Conservation (phyloP, 495 filamentous ascomycete genomes). For the Xylaria scruposa region DNA sequence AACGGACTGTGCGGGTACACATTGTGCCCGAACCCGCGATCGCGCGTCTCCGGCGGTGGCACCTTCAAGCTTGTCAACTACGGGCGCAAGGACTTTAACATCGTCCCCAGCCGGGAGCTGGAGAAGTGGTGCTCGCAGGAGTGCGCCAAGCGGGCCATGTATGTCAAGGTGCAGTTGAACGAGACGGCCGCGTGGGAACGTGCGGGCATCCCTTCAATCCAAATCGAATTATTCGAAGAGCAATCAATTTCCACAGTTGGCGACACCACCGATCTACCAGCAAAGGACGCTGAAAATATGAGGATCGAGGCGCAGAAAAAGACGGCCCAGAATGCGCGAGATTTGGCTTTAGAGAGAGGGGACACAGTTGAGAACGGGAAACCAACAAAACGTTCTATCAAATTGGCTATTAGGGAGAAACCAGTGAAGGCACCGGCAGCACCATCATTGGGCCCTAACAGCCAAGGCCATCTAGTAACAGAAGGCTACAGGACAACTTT, state of each 20-base stretch:
- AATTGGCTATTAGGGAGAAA: constrained; percentile 59
- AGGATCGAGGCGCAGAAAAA: constrained; percentile 48
- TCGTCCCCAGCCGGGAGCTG: constrained; percentile 65
- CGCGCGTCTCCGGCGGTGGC: constrained; percentile 49
- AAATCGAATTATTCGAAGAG: constrained; percentile 64
- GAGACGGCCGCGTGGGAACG: constrained; percentile 81
- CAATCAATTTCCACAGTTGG: constrained; percentile 31
- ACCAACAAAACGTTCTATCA: constrained; percentile 35
- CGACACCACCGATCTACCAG: constrained; percentile 24
- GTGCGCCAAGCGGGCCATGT: constrained; percentile 80
- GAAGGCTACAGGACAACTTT: constrained; percentile 57
- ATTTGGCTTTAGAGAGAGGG: constrained; percentile 63
- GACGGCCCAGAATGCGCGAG: constrained; percentile 42
- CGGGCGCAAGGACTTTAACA: constrained; percentile 59
- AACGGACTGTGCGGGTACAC: constrained; percentile 80
- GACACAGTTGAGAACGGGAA: constrained; percentile 36
- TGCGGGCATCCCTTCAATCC: constrained; percentile 50
- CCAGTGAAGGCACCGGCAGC: constrained; percentile 35
- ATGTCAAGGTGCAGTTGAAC: constrained; percentile 83
- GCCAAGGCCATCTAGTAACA: constrained; percentile 48
- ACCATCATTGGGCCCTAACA: constrained; percentile 44
- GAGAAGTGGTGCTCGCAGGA: constrained; percentile 88
- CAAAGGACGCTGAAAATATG: constrained; percentile 47
- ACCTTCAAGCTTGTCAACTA: constrained; percentile 55
- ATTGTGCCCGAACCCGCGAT: constrained; percentile 68